Base-by-base conservation (phyloP, 1,284 basidiomycete species). In the Rhodotorula sp. region DNA sequence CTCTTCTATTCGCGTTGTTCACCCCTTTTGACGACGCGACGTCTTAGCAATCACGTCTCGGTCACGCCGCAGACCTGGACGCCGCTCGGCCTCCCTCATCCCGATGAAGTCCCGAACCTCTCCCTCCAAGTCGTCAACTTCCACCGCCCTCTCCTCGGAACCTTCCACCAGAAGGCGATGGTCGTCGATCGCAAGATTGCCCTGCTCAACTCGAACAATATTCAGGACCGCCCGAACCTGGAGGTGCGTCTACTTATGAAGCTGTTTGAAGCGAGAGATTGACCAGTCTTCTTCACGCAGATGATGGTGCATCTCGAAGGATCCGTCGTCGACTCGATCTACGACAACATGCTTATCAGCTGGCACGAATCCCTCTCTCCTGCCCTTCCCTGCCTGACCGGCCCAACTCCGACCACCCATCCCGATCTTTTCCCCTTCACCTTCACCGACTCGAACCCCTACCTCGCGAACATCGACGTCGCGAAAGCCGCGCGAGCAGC, bases 181-280 rank as follows among this genome's bases (percentile, higher is more conserved):
- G 89, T 88, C 71, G 86, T 91, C 15, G 89, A 91, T 76, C 84
- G 89, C 24, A 87, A 86, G 73, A 83, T 90, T 40, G 89, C 87
- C 0, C 80, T 90, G 65, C 81, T 91, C 73, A 89, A 89, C 79
- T 86, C 85, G 66, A 89, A 89, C 80, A 90, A 90, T 71, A 88
- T 90, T 62, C 89, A 71, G 64, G 80, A 81, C 67, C 79, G 80
- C 5, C 80, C 80, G 52, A 81, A 81, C 61, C 66, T 81, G 47
- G 80, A 81, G 79, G 81, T 78, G 77, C n/a, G 65, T 31, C 16
- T 61, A 58, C 72, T 48, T 70, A 73, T 37, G 56, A 22, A 40
- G 26, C 24, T 46, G 18, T 44, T 50, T 44, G 13, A 18, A 44
- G 34, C 37, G 22, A 3, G 13, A 1, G 28, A 6, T 6, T 28